Evolutionary conservation across 805 yeast genomes (phyloP).

Genomic region (Saturnispora galanensis): DNA sequence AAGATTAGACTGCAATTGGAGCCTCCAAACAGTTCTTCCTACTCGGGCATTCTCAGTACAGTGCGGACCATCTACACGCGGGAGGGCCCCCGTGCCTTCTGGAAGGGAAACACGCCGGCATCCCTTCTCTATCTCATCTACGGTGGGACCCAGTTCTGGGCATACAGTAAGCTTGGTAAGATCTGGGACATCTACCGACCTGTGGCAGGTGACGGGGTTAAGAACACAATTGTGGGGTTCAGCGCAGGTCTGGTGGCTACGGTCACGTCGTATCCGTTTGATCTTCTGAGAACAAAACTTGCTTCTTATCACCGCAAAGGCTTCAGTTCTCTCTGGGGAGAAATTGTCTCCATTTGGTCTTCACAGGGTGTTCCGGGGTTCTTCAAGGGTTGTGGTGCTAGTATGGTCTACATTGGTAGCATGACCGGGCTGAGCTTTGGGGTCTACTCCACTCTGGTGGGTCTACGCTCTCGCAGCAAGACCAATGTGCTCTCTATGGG

Average conservation of each 20-base stretch:
- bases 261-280: constrained; percentile 74
- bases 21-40: constrained; percentile 18
- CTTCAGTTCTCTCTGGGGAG: constrained; percentile 26
- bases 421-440: constrained; percentile 70
- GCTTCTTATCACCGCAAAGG: constrained; percentile 47
- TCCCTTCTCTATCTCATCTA: constrained; percentile 74
- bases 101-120: constrained; percentile 97
- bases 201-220: constrained; percentile 17
- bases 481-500: too few relatives aligned
- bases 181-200: constrained; percentile 3
- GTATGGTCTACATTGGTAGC: constrained; percentile 54
- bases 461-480: background rate
- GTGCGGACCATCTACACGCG: constrained; percentile 35
- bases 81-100: constrained; percentile 60
- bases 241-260: constrained; percentile 73
- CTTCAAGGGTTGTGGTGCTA: constrained; percentile 40
- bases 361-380: constrained; percentile 35
- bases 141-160: constrained; percentile 77
- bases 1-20: constrained; percentile 69
- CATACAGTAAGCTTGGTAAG: constrained; percentile 38
- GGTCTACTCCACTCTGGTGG: constrained; percentile 38
- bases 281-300: constrained; percentile 75
- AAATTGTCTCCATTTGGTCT: constrained; percentile 27
- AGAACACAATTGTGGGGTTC: constrained; percentile 48
- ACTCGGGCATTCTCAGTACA: constrained; percentile 30